phyloP scores from a whole-genome alignment of 2,329 filamentous ascomycete species.

The Fusarium hostae region DNA sequence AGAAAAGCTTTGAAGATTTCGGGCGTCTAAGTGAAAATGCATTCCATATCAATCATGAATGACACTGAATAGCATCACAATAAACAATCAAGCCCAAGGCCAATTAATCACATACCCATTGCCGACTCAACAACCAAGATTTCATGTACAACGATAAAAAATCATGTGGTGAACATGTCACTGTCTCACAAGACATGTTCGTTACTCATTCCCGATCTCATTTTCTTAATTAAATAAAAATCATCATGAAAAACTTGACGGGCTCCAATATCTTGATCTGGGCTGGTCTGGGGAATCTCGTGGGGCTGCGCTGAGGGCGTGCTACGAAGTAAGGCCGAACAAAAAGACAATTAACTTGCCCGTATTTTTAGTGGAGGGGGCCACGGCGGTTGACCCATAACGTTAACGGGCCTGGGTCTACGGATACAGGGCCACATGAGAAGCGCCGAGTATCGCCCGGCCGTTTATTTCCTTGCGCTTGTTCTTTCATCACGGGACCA shows the following conservation, averaged over 20 bases:
- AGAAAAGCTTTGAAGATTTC: background rate
- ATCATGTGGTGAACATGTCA: slow-evolving; percentile 14
- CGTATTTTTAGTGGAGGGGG: slow-evolving; percentile 19
- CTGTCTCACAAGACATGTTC: background rate
- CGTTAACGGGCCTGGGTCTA: slow-evolving; percentile 30
- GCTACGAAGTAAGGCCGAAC: slow-evolving; percentile 51
- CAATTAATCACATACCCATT: background rate
- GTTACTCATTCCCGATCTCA: background rate
- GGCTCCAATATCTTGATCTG: slow-evolving; percentile 38
- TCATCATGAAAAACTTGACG: slow-evolving; percentile 27
- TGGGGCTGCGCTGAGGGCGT: slow-evolving; percentile 31
- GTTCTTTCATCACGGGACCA: slow-evolving; percentile 12
- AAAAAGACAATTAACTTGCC: background rate
- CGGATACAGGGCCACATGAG: slow-evolving; percentile 38
- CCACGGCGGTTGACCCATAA: slow-evolving; percentile 37
- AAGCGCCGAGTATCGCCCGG: slow-evolving; percentile 54
- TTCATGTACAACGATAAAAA: background rate
- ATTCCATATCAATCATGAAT: background rate
- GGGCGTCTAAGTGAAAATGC: background rate
- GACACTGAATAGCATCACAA: background rate
- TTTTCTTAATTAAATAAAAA: background rate
- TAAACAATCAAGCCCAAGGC: background rate
- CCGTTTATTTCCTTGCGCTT: slow-evolving; percentile 33
- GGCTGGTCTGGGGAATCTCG: slow-evolving; percentile 47
- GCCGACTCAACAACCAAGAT: background rate